These are phyloP conservation scores for Gastrodia elata DNA, from an alignment of 106 monocot species.

Conservation along the genomic window DNA sequence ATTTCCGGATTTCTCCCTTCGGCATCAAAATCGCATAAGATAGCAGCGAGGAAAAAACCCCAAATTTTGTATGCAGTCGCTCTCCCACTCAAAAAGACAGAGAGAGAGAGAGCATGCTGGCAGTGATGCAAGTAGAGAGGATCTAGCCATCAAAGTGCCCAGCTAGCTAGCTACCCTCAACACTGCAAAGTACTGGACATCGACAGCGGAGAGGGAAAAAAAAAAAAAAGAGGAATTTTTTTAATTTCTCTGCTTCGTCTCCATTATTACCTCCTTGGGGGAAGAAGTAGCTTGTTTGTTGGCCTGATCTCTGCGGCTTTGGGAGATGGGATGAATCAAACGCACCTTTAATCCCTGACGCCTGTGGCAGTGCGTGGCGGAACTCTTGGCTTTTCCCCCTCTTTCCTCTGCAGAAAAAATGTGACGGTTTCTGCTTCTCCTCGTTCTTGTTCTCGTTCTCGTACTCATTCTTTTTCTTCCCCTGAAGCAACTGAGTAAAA, in stretches of 20 bases:
- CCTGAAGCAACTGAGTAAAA: neutral
- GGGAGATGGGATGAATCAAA: conserved; percentile 6
- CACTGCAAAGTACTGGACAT: conserved; percentile 6
- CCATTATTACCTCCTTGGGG: conserved; percentile 2
- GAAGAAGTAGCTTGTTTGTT: conserved; percentile 4
- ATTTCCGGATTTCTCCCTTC: neutral
- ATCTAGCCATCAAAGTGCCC: conserved; percentile 3
- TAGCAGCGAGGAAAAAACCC: neutral
- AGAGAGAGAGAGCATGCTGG: neutral
- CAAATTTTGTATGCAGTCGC: neutral
- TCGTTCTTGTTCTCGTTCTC: no score
- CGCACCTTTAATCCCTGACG: conserved; percentile 3
- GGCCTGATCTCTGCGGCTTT: neutral
- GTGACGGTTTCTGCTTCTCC: neutral
- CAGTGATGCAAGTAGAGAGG: conserved; percentile 2
- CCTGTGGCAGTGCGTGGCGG: neutral
- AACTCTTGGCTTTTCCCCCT: neutral
- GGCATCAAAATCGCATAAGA: neutral
- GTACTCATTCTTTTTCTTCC: no score
- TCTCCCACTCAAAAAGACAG: neutral
- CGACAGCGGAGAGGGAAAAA: neutral
- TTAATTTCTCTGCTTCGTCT: neutral
- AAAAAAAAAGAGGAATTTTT: neutral
- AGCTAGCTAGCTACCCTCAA: conserved; percentile 5
- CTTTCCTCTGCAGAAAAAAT: neutral